Base-by-base conservation (phyloP, 129 eudicot genomes). In the Sambucus nigra region DNA sequence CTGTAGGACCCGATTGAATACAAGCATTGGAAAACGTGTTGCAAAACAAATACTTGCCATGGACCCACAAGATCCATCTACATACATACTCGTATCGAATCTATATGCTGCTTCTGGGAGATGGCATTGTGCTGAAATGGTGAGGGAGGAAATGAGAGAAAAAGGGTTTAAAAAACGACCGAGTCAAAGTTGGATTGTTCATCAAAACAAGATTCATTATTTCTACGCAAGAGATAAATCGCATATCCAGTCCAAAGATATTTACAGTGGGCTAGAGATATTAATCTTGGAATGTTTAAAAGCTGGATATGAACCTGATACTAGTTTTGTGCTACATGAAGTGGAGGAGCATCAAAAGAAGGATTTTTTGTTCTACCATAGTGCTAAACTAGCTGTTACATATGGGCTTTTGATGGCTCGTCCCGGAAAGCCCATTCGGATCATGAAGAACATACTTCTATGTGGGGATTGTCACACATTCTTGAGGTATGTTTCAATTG, bases 381-480 rank as follows among this genome's bases (percentile, higher is more conserved):
- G 99, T 61, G 87, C 91, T 5, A 92, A 92, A 66, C 45, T 92
- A 16, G 95, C 96, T 0, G 96, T 75, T 38, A 70, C 96, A 0
- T 82, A 72, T 62, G 99, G 92, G 57, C 82, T 86, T 15, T 31
- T 92, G 16, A 67, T 54, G 77, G 74, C 74, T 11, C 40, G 58
- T 64, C 75, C 76, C 7, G 76, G 85, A 46, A 75, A 61, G 40
- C 76, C 84, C 1, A 63, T 92, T 65, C 65, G 79, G 25, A 91
- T 86, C 12, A 69, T 73, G 69, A 92, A 92, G 65, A 86, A 86
- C 53, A 71, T 92, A 1, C 63, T 58, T 70, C 75, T 92, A 3
- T 86, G 99, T 71, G 99, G 99, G 25, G 96, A 86, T 44, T 92
- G 96, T 55, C 99, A 92, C 65, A 70, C 69, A 16, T 92, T 86